Base-by-base conservation (phyloP, 176 grass and related monocot genomes). In the Oryza australiensis region DNA sequence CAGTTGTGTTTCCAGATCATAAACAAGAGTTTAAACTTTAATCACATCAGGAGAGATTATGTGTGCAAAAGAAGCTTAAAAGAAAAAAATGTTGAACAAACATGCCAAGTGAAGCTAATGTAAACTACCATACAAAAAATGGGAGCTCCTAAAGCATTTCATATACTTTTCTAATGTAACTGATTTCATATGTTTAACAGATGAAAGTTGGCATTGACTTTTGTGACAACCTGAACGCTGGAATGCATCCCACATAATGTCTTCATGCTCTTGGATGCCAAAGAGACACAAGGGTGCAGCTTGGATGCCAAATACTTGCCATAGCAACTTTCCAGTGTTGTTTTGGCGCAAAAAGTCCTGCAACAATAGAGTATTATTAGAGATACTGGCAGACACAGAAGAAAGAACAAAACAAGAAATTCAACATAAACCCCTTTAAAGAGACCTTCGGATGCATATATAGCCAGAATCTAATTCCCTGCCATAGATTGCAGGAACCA, bases 391-490 rank as follows among this genome's bases (percentile, higher is more conserved):
- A 79, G 14, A 60, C 64, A 32, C 30, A 10, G 69, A 82, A 15
- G 46, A 10, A 73, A 37, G 11, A 62, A 35, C 43, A 22, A 5
- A 37, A 1, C 12, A 72, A n/a, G 23, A 45, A 79, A 28, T 35
- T 64, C 4, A 64, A 48, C 5, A 80, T 71, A 35, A 57, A 5
- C n/a, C 60, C 65, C 30, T 81, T 43, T 33, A 12, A 41, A 78
- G 78, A 57, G 65, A 98, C 95, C 92, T 94, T 98, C 76, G 95
- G 95, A 68, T 98, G 95, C 95, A 98, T 94, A 69, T 98, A 98
- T 34, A 94, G 34, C 95, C 95, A 98, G 75, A 98, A 98, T 70
- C 70, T 89, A 74, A 98, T 88, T 6, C 92, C 88, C 23, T 40
- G 74, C 86, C 90, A 93, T 51, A 94, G 79, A 67, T 76, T 64